Conservation (phyloP, 2,329 filamentous ascomycete species). For the Hymenoscyphus occultus region DNA sequence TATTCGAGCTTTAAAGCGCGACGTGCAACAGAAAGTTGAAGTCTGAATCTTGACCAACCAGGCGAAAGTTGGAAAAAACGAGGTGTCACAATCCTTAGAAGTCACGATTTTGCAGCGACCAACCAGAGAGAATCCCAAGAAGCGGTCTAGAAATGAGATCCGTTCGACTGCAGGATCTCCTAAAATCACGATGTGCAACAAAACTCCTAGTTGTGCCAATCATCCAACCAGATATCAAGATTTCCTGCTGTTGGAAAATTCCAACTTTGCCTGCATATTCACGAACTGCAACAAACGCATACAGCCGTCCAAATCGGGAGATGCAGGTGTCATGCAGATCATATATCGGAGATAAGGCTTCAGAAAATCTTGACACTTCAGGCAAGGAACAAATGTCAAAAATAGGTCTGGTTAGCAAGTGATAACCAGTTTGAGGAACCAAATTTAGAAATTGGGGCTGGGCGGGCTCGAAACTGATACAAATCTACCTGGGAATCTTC, state of each 20-base stretch:
- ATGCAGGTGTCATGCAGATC: background rate
- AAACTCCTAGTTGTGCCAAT: background rate
- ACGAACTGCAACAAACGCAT: slow-evolving; percentile 1
- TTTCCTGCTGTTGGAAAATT: background rate
- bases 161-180: background rate
- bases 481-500: no score
- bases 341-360: background rate
- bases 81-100: background rate
- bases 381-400: no score
- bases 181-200: background rate
- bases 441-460: no score
- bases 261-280: background rate
- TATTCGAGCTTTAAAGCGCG: slow-evolving; percentile 11
- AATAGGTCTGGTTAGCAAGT: no score
- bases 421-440: no score
- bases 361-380: background rate
- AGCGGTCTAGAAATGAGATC: background rate
- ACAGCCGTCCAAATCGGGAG: background rate
- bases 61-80: background rate
- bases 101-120: background rate
- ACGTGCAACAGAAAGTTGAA: slow-evolving; percentile 9
- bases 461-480: no score
- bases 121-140: background rate
- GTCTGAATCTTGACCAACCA: slow-evolving; percentile 9
- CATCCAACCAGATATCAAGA: background rate